Conservation (phyloP, 768 basidiomycete genomes). For the Lentinula lateritia region DNA sequence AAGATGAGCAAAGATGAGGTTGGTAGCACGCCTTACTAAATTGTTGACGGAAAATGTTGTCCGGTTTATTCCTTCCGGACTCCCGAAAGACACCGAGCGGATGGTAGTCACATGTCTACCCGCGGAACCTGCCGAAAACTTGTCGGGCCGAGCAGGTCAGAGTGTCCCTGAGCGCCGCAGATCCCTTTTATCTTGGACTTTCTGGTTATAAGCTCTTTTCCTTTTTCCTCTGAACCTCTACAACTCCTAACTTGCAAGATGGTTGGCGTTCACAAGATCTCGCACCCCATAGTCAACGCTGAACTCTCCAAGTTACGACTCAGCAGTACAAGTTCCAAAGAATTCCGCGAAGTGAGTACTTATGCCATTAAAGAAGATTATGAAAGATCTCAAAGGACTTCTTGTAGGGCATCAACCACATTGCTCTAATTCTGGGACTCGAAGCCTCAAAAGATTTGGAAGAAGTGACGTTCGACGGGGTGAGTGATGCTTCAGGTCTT, state of each 20-base stretch:
- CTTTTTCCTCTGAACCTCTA: background rate
- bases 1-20: conserved; percentile 5
- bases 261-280: conserved; percentile 40
- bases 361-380: background rate
- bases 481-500: conserved; percentile 27
- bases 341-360: conserved; percentile 69
- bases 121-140: background rate
- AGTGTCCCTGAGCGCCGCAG: background rate
- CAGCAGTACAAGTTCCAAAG: conserved; percentile 55
- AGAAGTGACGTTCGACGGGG: conserved; percentile 57
- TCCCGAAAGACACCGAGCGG: background rate
- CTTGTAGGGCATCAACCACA: conserved; percentile 63
- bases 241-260: background rate
- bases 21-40: background rate
- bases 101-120: background rate
- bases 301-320: conserved; percentile 68
- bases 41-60: background rate
- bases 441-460: conserved; percentile 73
- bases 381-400: background rate
- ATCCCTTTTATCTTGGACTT: background rate
- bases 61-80: background rate
- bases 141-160: background rate
- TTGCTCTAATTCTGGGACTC: conserved; percentile 76
- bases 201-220: too few species aligned
- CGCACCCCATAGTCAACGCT: conserved; percentile 71